Evolutionary conservation across 2,329 filamentous ascomycete species (phyloP).

Genomic region (Phialophora macrospora): DNA sequence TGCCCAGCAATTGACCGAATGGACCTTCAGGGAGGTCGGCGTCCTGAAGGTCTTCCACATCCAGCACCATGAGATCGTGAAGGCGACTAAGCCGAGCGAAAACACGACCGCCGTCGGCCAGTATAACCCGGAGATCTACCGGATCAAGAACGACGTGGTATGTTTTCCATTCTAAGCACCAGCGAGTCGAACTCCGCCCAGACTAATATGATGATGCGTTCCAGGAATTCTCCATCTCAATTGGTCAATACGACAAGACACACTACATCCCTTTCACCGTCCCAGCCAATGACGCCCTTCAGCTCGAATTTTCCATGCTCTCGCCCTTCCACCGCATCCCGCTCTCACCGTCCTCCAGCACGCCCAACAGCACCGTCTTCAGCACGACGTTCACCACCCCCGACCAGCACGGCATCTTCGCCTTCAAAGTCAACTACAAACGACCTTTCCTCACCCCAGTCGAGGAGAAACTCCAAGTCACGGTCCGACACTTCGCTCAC

Average conservation of each 20-base stretch:
- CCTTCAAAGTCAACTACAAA: conserved; percentile 97
- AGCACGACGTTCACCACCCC: conserved; percentile 77
- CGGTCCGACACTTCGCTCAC: conserved; percentile 94
- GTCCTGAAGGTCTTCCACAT: conserved; percentile 83
- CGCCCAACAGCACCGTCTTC: conserved; percentile 73
- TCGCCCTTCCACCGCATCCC: conserved; percentile 92
- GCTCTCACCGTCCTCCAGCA: conserved; percentile 64
- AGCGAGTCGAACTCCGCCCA: neutral
- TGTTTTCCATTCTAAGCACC: conserved; percentile 50
- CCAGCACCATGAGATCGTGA: conserved; percentile 67
- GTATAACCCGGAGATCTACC: conserved; percentile 83
- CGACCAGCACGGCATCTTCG: conserved; percentile 99
- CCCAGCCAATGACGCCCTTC: conserved; percentile 72
- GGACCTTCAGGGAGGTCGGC: conserved; percentile 93
- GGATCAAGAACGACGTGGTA: conserved; percentile 96
- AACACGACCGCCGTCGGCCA: conserved; percentile 54
- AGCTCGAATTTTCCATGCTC: conserved; percentile 98
- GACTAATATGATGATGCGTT: conserved; percentile 37
- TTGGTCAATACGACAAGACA: conserved; percentile 82
- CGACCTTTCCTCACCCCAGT: conserved; percentile 86
- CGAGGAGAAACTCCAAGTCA: conserved; percentile 93
- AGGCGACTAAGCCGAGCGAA: conserved; percentile 59
- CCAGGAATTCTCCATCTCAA: conserved; percentile 81
- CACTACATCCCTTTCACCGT: conserved; percentile 75
- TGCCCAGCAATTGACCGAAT: conserved; percentile 81